Conservation (phyloP, 1,284 basidiomycete genomes). For the Puccinia hordei region DNA sequence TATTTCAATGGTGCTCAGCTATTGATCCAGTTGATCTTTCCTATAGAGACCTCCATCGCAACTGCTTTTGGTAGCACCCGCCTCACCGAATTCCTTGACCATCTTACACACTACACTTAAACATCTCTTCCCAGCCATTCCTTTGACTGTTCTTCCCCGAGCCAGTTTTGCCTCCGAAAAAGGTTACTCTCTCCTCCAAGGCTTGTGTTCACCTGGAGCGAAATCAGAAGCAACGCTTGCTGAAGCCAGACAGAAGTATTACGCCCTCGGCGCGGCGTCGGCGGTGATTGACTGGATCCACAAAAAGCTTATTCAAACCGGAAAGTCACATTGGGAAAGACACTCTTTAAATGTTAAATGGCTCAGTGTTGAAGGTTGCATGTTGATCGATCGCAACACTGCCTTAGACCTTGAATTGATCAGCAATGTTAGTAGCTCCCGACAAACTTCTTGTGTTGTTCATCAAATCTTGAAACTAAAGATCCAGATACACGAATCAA, state of each 20-base stretch:
- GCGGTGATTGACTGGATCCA: slow-evolving; percentile 48
- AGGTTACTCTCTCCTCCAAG: slow-evolving; percentile 25
- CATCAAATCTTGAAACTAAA: background rate
- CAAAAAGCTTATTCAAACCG: slow-evolving; percentile 29
- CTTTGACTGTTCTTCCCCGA: slow-evolving; percentile 32
- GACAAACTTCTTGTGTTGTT: slow-evolving; percentile 2
- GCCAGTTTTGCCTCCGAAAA: slow-evolving; percentile 33
- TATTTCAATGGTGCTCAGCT: background rate
- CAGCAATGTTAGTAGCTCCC: slow-evolving; percentile 32
- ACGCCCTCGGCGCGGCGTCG: slow-evolving; percentile 48
- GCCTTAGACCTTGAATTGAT: slow-evolving; percentile 43
- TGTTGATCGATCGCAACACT: slow-evolving; percentile 48
- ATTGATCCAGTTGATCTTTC: background rate
- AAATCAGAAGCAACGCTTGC: slow-evolving; percentile 36
- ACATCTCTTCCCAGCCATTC: slow-evolving; percentile 31
- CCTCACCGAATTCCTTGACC: slow-evolving; percentile 23
- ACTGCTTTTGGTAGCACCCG: slow-evolving; percentile 43
- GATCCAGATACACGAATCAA: background rate
- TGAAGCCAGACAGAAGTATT: slow-evolving; percentile 44
- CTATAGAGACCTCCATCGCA: slow-evolving; percentile 36
- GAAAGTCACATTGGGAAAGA: slow-evolving; percentile 33
- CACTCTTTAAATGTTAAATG: slow-evolving; percentile 42
- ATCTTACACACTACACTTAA: slow-evolving; percentile 44
- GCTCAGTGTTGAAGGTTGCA: slow-evolving; percentile 48
- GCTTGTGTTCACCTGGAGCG: slow-evolving; percentile 22